A percentile compares a stretch with the other conserved stretches of the same genome.
phyloP scores from a whole-genome alignment of 208 protist genomes.

The Leishmania aethiopica region DNA sequence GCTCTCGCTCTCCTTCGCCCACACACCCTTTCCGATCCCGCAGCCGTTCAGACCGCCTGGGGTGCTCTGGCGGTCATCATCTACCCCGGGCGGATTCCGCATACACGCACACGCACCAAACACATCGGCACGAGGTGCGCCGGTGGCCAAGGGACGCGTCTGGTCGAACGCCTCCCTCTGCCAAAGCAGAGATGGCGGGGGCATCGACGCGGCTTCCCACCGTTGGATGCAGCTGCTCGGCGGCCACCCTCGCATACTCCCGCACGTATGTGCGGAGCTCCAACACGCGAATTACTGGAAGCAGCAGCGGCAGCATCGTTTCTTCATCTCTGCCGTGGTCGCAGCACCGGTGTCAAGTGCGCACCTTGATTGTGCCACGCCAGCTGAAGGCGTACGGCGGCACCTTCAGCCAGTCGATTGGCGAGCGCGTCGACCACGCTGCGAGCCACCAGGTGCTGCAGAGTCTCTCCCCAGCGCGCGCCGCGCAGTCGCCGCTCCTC shows the following conservation, averaged over 20 bases:
- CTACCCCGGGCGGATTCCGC: too few relatives aligned
- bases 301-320: background rate
- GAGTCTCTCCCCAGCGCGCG: conserved; percentile 63
- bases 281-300: background rate
- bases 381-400: conserved; percentile 84
- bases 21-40: too few relatives aligned
- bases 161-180: background rate
- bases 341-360: conserved; percentile 24
- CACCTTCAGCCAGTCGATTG: conserved; percentile 71
- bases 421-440: conserved; percentile 65
- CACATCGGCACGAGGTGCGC: background rate
- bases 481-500: conserved; percentile 51
- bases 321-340: background rate
- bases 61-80: background rate
- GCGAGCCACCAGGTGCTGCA: conserved; percentile 63
- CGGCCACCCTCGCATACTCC: background rate
- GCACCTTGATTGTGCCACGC: conserved; percentile 67
- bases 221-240: conserved; percentile 5
- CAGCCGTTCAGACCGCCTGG: background rate
- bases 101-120: background rate
- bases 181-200: background rate
- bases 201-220: background rate
- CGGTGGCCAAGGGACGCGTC: background rate
- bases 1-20: background rate
- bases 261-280: background rate